These are phyloP conservation scores for Saprolegnia diclina DNA, from an alignment of 352 stramenopile species.

Conservation along the genomic window DNA sequence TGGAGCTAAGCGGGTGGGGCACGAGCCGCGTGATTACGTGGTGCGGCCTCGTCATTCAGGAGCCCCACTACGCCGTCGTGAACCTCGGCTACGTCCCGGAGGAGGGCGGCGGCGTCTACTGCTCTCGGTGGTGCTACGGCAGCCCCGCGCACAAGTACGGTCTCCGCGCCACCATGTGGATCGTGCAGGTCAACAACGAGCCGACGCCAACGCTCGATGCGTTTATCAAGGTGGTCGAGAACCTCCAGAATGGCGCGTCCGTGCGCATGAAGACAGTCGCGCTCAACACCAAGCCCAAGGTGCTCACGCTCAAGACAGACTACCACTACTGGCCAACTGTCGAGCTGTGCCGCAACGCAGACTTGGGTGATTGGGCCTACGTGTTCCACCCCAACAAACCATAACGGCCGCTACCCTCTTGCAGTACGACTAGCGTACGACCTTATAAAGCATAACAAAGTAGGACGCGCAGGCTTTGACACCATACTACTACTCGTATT, in stretches of 20 bases:
- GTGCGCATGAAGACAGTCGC: conserved; percentile 87
- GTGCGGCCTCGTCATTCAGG: conserved; percentile 89
- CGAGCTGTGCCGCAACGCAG: conserved; percentile 48
- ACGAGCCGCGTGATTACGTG: conserved; percentile 88
- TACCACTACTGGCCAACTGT: conserved; percentile 89
- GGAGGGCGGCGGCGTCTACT: conserved; percentile 81
- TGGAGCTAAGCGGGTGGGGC: conserved; percentile 63
- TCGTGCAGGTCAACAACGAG: conserved; percentile 86
- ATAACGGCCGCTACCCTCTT: background rate
- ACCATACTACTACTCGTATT: conserved; percentile 1
- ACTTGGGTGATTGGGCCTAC: conserved; percentile 68
- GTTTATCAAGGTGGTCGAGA: conserved; percentile 78
- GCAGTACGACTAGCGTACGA: background rate
- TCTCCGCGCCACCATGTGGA: conserved; percentile 85
- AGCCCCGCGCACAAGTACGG: conserved; percentile 88
- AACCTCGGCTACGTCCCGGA: conserved; percentile 82
- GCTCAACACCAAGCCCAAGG: conserved; percentile 85
- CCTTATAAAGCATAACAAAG: background rate
- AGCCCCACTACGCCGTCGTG: conserved; percentile 78
- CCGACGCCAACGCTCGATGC: conserved; percentile 73
- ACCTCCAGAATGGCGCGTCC: conserved; percentile 70
- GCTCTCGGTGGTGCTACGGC: conserved; percentile 87
- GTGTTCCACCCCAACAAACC: conserved; percentile 38
- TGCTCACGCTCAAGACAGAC: conserved; percentile 88
- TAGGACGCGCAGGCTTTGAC: background rate